Percentiles rank a stretch among this genome's conserved stretches.
Evolutionary conservation across 2,329 filamentous ascomycete species (phyloP).

Genomic region (Penicillium corylophilum): DNA sequence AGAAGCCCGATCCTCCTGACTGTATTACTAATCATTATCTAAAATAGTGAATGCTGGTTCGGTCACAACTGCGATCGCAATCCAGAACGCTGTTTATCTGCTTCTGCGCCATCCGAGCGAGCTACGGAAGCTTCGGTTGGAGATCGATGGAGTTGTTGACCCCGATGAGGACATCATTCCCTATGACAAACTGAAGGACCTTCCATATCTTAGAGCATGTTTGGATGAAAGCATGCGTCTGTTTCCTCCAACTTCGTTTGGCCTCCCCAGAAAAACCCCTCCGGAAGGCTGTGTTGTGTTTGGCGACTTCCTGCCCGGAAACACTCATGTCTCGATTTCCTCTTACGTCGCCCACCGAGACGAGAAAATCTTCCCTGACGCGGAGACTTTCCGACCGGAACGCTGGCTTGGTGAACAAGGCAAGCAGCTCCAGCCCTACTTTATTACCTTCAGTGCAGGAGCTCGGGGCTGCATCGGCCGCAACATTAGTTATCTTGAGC

Average conservation of each 20-base stretch:
- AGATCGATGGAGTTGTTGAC: constrained; percentile 46
- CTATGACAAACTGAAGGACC: constrained; percentile 49
- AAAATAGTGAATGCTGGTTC: constrained; percentile 45
- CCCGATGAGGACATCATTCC: constrained; percentile 44
- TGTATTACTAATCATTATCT: not conserved
- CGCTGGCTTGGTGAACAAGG: too few species aligned
- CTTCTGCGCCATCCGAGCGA: constrained; percentile 48
- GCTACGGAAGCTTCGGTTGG: constrained; percentile 41
- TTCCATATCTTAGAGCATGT: constrained; percentile 51
- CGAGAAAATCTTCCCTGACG: too few species aligned
- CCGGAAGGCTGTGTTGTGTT: constrained; percentile 37
- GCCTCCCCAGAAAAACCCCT: constrained; percentile 44
- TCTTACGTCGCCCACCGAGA: too few species aligned
- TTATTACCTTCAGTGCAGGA: too few species aligned
- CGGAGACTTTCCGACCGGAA: too few species aligned
- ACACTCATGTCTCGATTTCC: constrained; percentile 43
- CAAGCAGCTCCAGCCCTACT: too few species aligned
- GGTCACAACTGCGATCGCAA: constrained; percentile 52
- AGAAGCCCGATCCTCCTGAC: not conserved
- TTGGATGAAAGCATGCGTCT: constrained; percentile 50
- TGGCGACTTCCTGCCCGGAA: constrained; percentile 29
- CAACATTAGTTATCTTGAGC: too few species aligned
- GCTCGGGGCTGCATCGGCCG: too few species aligned
- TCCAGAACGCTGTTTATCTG: constrained; percentile 53
- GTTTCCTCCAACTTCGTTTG: constrained; percentile 38